Conservation (phyloP, 345 rosid genomes). For the Xanthoceras sorbifolium region DNA sequence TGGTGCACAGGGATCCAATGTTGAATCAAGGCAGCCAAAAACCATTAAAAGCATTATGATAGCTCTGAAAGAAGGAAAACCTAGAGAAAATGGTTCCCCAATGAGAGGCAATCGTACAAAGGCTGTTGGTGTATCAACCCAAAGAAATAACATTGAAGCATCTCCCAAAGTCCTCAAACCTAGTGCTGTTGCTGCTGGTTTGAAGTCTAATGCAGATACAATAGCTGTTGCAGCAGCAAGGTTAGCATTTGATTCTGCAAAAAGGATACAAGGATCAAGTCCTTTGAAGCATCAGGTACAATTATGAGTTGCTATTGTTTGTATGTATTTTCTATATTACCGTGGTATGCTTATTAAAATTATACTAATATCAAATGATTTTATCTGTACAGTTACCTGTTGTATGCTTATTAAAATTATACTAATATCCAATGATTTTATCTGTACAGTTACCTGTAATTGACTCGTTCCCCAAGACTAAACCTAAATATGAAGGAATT, state of each 20-base stretch:
- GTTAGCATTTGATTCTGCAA: constrained; percentile 51
- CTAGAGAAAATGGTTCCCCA: constrained; percentile 84
- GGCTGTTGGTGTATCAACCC: constrained; percentile 46
- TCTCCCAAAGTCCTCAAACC: constrained; percentile 69
- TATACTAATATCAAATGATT: constrained; percentile 17
- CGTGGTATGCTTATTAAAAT: constrained; percentile 10
- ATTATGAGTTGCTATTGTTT: constrained; percentile 16
- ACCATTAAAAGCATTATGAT: constrained; percentile 82
- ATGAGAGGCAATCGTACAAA: constrained; percentile 66
- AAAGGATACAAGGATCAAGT: constrained; percentile 52
- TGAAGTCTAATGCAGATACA: constrained; percentile 53
- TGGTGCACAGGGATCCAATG: constrained; percentile 47
- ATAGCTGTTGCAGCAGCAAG: constrained; percentile 43
- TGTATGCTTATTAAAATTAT: constrained; percentile 3
- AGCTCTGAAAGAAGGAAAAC: constrained; percentile 91
- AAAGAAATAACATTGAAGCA: constrained; percentile 55
- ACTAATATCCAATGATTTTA: constrained; percentile 17
- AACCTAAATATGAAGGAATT: constrained; percentile 65
- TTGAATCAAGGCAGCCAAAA: constrained; percentile 75
- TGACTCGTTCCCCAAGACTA: constrained; percentile 68
- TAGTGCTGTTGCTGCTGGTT: constrained; percentile 45
- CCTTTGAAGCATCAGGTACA: constrained; percentile 77
- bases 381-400: constrained; percentile 56
- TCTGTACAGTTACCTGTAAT: constrained; percentile 57
- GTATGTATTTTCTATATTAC: not conserved